Evolutionary conservation across 2,329 filamentous ascomycete genomes (phyloP), one percentile per base, ranked within the genome.

Genomic region (Dissoconium aciculare): DNA sequence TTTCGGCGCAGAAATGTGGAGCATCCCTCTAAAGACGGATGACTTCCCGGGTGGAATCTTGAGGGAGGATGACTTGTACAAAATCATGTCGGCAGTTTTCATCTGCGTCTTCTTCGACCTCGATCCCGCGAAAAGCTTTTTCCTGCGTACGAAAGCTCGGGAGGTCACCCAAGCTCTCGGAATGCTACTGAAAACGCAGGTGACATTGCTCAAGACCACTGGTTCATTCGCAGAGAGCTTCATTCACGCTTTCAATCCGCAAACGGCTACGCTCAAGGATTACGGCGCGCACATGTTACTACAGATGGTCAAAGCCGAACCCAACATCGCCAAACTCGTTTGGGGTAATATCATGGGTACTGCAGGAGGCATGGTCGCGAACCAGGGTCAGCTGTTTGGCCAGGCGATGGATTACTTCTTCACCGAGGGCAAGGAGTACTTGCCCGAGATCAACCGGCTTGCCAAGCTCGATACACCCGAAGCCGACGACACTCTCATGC

Each of bases 381-480:
- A 69, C 34, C 68, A 72, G 43, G 66, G 63, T 5, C 66, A 71
- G 35, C 59, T 71, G 13, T 70, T 72, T 42, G 63, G 57, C 0
- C 68, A 72, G 39, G 66, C 60, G 15, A 47, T 74, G 28, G 69
- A 72, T 42, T 69, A 63, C 45, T 71, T 69, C 47, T 56, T 73
- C 27, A 57, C 58, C 3, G 51, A 57, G 60, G 66, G 65, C 17
- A 50, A 54, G 3, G 41, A 55, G 19, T 58, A 69, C 47, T 58
- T 66, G 41, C 49, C 58, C 2, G 54, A 58, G 6, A 64, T 71
- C 24, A 58, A 64, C 21, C 45, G 50, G 2, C 53, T 71, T 9
- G 63, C 67, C 2, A 54, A 57, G 25, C 45, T 55, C 24, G 52
- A 64, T 15, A 59, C 53, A 21, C 57, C 44, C 21, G 57, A 54